Conservation (phyloP, 2,329 filamentous ascomycete genomes). For the Trichoderma sp. region DNA sequence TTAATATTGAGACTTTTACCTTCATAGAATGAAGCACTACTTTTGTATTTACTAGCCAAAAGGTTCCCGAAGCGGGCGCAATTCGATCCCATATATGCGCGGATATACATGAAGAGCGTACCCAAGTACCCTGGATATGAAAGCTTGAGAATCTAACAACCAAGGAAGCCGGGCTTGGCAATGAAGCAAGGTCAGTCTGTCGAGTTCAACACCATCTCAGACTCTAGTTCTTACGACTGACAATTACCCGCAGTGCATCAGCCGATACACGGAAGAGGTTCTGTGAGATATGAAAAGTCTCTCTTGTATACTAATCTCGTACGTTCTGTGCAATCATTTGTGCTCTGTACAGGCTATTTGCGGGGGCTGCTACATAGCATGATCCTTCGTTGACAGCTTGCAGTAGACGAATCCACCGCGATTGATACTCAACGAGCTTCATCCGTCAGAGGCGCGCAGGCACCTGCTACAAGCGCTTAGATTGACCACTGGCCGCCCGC, state of each 20-base stretch:
- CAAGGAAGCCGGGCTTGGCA: background rate
- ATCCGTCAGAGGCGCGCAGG: background rate
- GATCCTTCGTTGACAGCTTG: slow-evolving; percentile 11
- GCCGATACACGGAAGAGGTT: background rate
- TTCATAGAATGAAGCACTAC: background rate
- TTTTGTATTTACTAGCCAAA: background rate
- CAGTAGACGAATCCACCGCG: background rate
- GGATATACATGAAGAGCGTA: background rate
- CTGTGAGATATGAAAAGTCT: background rate
- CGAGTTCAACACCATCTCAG: background rate
- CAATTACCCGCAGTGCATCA: background rate
- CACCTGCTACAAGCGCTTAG: background rate
- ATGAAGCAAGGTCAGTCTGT: background rate
- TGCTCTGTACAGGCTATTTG: slow-evolving; percentile 1
- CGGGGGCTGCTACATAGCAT: background rate
- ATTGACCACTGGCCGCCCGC: slow-evolving; percentile 5
- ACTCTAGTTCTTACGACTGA: background rate
- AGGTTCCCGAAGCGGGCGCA: background rate
- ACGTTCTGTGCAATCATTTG: background rate
- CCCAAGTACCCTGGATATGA: background rate
- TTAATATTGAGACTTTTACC: background rate
- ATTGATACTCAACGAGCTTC: background rate
- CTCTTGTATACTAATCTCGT: background rate
- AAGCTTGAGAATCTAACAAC: background rate
- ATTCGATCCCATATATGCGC: background rate